Percentiles rank a stretch among this genome's conserved stretches.
These are phyloP conservation scores for Kodamaea restingae DNA, from an alignment of 805 yeast genomes.

Conservation along the genomic window DNA sequence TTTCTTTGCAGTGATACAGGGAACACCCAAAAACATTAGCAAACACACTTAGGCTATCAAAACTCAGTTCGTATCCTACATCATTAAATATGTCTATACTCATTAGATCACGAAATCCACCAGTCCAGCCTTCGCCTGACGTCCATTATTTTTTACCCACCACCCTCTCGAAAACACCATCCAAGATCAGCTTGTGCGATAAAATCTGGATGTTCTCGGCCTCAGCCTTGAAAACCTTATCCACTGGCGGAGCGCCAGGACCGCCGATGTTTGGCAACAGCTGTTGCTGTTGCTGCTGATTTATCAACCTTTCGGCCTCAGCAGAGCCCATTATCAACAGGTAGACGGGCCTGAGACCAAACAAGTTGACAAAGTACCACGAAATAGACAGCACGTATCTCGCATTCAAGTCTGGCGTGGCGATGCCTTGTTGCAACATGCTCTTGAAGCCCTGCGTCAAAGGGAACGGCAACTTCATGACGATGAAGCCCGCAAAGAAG, in stretches of 20 bases:
- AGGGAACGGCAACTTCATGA: conserved; percentile 82
- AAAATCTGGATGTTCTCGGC: conserved; percentile 71
- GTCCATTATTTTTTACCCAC: too few species aligned
- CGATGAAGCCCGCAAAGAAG: conserved; percentile 86
- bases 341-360: conserved; percentile 80
- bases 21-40: too few species aligned
- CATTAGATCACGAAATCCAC: too few species aligned
- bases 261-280: conserved; percentile 39
- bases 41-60: too few species aligned
- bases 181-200: conserved; percentile 48
- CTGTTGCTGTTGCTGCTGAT: conserved; percentile 37
- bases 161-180: conserved; percentile 60
- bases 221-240: conserved; percentile 60
- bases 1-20: too few species aligned
- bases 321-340: conserved; percentile 57
- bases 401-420: conserved; percentile 79
- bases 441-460: conserved; percentile 84
- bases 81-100: too few species aligned
- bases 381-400: conserved; percentile 91
- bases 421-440: conserved; percentile 86
- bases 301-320: conserved; percentile 43
- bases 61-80: too few species aligned
- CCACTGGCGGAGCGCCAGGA: conserved; percentile 59
- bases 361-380: conserved; percentile 87
- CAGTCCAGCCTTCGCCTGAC: too few species aligned